Evolutionary conservation across 2,329 filamentous ascomycete genomes (phyloP), one percentile per base, ranked within the genome.

Genomic region (Neofusicoccum sp.): DNA sequence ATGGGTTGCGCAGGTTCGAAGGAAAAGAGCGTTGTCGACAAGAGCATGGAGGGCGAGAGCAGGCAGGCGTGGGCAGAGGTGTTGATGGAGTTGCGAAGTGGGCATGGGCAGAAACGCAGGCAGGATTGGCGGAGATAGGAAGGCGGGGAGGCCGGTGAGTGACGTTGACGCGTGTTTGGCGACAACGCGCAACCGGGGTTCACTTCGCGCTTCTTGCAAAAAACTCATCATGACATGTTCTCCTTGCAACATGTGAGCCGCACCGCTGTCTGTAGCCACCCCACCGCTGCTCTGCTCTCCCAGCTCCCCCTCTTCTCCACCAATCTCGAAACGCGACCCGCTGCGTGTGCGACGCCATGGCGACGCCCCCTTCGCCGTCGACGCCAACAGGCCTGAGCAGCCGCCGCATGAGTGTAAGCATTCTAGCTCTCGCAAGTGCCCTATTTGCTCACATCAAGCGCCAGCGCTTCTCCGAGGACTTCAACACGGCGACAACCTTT

Each of bases 391-490:
- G 45, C 45, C 14, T 48, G 45, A 9, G n/a, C 30, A 48, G 45
- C 8, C 38, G 51, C 4, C 51, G 51, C 11, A 43, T 56, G 51
- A 56, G 51, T 16, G 38, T 40, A 40, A 12, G 38, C 38, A 40
- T n/a, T 40, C 38, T n/a, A 3, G n/a, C 14, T 16, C 38, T 7
- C 38, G 38, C 38, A 40, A 7, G 20, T 20, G 20, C 20, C 20
- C 20, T 20, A 1, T 20, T 20, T 20, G 20, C 20, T 20, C 20
- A 20, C 20, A 20, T 7, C 38, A 16, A 20, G 20, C 14, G 14
- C 11, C 3, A 40, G 38, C 38, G 51, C 24, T 56, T 56, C 16
- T 56, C 51, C 51, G 51, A 56, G 26, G 51, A 56, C 28, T 56
- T 56, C 51, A 43, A 14, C 36, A 43, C 51, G 6, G 51, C 34